Conservation (phyloP, 2,329 filamentous ascomycete species). For the Fusarium nygamai region DNA sequence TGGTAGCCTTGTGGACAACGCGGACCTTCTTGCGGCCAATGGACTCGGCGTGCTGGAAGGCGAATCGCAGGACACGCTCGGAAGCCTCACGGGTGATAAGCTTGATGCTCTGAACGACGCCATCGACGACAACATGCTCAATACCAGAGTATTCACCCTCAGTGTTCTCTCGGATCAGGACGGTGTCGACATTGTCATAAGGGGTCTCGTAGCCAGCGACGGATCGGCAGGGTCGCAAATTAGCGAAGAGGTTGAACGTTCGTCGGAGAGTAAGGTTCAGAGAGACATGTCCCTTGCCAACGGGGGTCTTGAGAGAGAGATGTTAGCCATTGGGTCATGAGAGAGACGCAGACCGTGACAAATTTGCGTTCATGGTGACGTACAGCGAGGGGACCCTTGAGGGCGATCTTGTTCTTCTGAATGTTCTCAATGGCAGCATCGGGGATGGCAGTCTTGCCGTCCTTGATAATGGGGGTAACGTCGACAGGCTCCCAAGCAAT, state of each 20-base stretch:
- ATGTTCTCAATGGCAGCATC: conserved; percentile 94
- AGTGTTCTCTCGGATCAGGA: conserved; percentile 99
- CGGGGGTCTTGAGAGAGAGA: conserved; percentile 72
- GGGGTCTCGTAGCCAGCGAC: conserved; percentile 98
- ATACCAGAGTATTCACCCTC: conserved; percentile 99
- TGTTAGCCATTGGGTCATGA: conserved; percentile 23
- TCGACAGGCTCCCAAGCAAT: conserved; percentile 98
- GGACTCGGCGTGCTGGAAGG: conserved; percentile 96
- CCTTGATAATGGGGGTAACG: conserved; percentile 91
- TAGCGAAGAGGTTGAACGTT: conserved; percentile 99
- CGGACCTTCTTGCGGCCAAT: conserved; percentile 97
- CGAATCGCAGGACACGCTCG: conserved; percentile 95
- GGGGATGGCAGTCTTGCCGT: conserved; percentile 95
- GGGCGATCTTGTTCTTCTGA: conserved; percentile 92
- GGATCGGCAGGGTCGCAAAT: conserved; percentile 96
- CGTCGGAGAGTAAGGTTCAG: conserved; percentile 98
- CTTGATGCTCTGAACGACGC: conserved; percentile 99
- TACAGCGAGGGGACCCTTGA: conserved; percentile 97
- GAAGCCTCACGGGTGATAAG: conserved; percentile 95
- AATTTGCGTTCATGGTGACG: conserved; percentile 47
- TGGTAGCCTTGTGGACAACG: conserved; percentile 99
- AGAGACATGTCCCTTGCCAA: conserved; percentile 99
- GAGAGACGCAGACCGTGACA: conserved; percentile 6
- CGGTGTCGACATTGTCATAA: conserved; percentile 96
- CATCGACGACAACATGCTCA: conserved; percentile 97